phyloP scores from a whole-genome alignment of 306 rosid species.

The Cicer bijugum region DNA sequence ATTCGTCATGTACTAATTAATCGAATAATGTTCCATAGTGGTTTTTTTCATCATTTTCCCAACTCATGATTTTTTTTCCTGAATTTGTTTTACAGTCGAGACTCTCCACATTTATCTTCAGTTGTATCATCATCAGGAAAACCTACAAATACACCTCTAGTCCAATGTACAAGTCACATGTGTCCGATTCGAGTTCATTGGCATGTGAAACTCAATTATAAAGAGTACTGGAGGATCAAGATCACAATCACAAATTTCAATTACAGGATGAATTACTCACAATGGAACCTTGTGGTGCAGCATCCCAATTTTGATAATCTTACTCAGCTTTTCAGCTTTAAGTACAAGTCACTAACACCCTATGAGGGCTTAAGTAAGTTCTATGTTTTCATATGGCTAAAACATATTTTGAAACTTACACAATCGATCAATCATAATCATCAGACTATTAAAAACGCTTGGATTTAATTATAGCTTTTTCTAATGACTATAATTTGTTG shows the following conservation, averaged over 20 bases:
- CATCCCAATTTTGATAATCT: slow-evolving; percentile 94
- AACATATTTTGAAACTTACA: neutral
- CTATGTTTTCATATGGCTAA: neutral
- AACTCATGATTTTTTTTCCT: slow-evolving; percentile 24
- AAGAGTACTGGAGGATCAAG: slow-evolving; percentile 98
- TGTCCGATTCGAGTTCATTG: slow-evolving; percentile 96
- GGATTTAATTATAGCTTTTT: no score
- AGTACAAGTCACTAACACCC: slow-evolving; percentile 82
- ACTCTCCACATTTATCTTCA: slow-evolving; percentile 74
- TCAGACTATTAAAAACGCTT: no score
- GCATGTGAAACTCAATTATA: slow-evolving; percentile 98
- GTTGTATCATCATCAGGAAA: slow-evolving; percentile 69
- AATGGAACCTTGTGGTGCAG: slow-evolving; percentile 94
- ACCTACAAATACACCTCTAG: slow-evolving; percentile 63
- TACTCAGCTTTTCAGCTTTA: slow-evolving; percentile 86
- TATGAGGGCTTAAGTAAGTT: slow-evolving; percentile 93
- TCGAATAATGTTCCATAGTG: slow-evolving; percentile 16
- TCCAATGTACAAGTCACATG: slow-evolving; percentile 95
- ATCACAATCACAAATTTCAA: slow-evolving; percentile 92
- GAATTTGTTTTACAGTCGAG: slow-evolving; percentile 56
- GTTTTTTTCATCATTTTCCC: slow-evolving; percentile 1
- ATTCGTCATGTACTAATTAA: neutral
- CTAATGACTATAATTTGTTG: no score
- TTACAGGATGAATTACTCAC: slow-evolving; percentile 91
- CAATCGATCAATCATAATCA: no score